These are phyloP conservation scores for Xylariaceae sp. DNA, from an alignment of 2,329 filamentous ascomycete species.

Conservation along the genomic window DNA sequence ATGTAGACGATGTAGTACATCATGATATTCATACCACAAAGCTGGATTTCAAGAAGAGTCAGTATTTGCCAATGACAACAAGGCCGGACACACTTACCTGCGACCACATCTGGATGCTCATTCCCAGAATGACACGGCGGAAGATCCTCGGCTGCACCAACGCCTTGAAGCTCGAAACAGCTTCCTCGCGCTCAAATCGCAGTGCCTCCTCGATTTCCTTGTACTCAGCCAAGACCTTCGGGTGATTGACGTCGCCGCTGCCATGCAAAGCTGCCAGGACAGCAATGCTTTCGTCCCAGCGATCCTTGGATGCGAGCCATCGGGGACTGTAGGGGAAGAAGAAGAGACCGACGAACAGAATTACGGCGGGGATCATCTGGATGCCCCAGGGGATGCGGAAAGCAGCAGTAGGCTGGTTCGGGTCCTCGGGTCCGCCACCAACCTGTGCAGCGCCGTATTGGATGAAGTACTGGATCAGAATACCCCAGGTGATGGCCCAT, in stretches of 20 bases:
- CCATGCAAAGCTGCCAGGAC: conserved; percentile 57
- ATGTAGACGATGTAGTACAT: conserved; percentile 58
- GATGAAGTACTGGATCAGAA: conserved; percentile 62
- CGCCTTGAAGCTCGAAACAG: conserved; percentile 43
- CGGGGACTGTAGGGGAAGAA: conserved; percentile 62
- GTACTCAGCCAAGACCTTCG: conserved; percentile 58
- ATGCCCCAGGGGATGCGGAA: conserved; percentile 60
- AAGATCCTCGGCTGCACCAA: conserved; percentile 48
- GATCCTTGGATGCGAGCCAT: conserved; percentile 64
- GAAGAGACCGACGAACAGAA: conserved; percentile 51
- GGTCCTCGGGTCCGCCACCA: conserved; percentile 44
- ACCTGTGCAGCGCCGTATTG: conserved; percentile 57
- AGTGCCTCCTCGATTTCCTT: conserved; percentile 55
- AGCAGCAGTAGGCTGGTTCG: conserved; percentile 45
- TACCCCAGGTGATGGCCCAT: conserved; percentile 67
- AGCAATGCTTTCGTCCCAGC: conserved; percentile 59
- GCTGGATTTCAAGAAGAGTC: conserved; percentile 8
- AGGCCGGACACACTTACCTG: conserved; percentile 33
- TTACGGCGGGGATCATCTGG: conserved; percentile 50
- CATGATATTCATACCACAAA: conserved; percentile 54
- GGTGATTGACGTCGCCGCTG: conserved; percentile 48
- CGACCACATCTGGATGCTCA: conserved; percentile 55
- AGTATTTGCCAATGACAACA: neutral
- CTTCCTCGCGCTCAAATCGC: conserved; percentile 49
- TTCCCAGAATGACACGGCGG: conserved; percentile 52